Percentiles rank a stretch among this genome's conserved stretches.
These are phyloP conservation scores for Emergomyces orientalis DNA, from an alignment of 2,329 filamentous ascomycete genomes.

Conservation along the genomic window DNA sequence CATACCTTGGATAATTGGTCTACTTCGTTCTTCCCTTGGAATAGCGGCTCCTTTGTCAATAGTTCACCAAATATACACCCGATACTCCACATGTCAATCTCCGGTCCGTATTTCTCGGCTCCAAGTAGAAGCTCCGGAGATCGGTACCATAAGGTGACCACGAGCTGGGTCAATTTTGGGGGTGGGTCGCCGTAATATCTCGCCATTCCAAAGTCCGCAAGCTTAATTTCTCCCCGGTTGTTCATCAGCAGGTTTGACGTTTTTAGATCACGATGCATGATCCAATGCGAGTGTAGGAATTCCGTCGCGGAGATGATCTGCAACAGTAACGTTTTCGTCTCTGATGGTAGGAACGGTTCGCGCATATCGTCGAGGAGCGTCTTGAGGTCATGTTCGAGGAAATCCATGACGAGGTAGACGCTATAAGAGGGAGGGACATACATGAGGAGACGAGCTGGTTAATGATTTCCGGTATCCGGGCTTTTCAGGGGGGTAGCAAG, in stretches of 20 bases:
- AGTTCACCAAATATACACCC: conserved; percentile 95
- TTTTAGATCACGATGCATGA: conserved; percentile 88
- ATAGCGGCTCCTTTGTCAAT: conserved; percentile 67
- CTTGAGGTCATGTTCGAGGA: conserved; percentile 93
- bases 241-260: conserved; percentile 90
- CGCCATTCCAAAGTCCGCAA: conserved; percentile 98
- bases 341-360: conserved; percentile 83
- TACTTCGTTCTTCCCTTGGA: conserved; percentile 87
- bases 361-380: conserved; percentile 88
- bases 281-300: conserved; percentile 83
- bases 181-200: conserved; percentile 74
- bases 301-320: conserved; percentile 73
- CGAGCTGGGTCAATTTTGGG: conserved; percentile 74
- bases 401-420: conserved; percentile 93
- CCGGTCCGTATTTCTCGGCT: conserved; percentile 59
- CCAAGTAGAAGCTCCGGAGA: conserved; percentile 84
- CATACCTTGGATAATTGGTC: conserved; percentile 65
- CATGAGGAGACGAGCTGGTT: conserved; percentile 22
- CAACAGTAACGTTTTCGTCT: conserved; percentile 79
- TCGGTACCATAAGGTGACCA: conserved; percentile 96
- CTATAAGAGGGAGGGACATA: conserved; percentile 37
- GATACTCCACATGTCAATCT: conserved; percentile 91
- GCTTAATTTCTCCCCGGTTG: conserved; percentile 88
- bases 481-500: conserved; percentile 26
- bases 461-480: conserved; percentile 28